Evolutionary conservation across 108 stramenopile species (phyloP).

Genomic region (Cyclotella baltica): DNA sequence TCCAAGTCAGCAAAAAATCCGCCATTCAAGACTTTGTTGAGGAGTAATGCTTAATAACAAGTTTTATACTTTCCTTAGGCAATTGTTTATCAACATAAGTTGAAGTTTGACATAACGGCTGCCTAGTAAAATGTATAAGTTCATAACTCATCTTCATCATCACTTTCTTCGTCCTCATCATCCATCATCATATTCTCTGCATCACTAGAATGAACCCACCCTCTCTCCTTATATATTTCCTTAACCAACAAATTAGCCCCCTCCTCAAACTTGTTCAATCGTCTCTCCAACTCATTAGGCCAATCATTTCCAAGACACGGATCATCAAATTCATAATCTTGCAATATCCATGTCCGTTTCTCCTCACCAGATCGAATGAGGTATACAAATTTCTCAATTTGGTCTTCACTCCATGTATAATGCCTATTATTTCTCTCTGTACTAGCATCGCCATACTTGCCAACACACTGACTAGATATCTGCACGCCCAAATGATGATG

Average conservation of each 20-base stretch:
- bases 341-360: constrained; percentile 75
- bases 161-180: constrained; percentile 29
- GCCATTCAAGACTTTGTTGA: not conserved
- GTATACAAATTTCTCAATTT: constrained; percentile 72
- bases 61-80: too few species aligned
- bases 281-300: constrained; percentile 57
- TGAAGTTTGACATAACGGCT: not conserved
- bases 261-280: constrained; percentile 52
- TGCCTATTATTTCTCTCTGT: not conserved
- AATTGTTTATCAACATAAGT: too few species aligned
- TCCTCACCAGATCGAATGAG: constrained; percentile 80
- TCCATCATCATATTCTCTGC: not conserved
- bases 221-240: constrained; percentile 42
- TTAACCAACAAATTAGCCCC: constrained; percentile 42
- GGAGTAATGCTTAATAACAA: too few species aligned
- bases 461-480: constrained; percentile 26
- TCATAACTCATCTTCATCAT: constrained; percentile 57
- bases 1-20: not conserved
- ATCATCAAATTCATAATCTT: constrained; percentile 86
- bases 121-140: not conserved
- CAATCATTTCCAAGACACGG: constrained; percentile 56
- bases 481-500: constrained; percentile 47
- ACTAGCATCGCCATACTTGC: not conserved
- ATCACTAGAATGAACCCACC: constrained; percentile 53
- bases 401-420: constrained; percentile 65